Evolutionary conservation across 2,329 filamentous ascomycete genomes (phyloP).

Genomic region (Monilinia aucupariae): DNA sequence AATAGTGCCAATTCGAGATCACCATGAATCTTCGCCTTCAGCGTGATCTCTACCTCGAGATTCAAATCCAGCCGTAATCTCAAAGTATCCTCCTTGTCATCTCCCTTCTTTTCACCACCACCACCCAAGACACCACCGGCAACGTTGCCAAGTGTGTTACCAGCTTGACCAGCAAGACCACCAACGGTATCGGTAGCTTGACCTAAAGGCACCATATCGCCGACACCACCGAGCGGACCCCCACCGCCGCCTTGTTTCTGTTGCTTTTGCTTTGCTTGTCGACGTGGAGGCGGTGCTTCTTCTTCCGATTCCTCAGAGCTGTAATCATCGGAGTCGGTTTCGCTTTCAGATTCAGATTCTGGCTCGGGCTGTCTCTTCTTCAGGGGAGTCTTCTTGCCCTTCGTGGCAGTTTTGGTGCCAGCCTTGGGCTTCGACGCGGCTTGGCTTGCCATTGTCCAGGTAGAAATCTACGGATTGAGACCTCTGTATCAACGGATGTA

Average conservation of each 20-base stretch:
- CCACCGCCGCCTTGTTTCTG: slow-evolving; percentile 7
- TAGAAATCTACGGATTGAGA: neutral
- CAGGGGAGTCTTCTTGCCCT: slow-evolving; percentile 12
- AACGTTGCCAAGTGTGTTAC: slow-evolving; percentile 12
- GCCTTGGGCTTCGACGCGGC: slow-evolving; percentile 12
- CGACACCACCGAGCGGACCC: slow-evolving; percentile 10
- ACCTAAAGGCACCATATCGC: slow-evolving; percentile 15
- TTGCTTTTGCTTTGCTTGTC: slow-evolving; percentile 12
- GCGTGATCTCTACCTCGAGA: slow-evolving; percentile 71
- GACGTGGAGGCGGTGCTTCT: slow-evolving; percentile 13
- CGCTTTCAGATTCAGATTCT: slow-evolving; percentile 3
- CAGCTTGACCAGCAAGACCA: slow-evolving; percentile 7
- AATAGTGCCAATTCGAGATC: slow-evolving; percentile 61
- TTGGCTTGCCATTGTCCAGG: slow-evolving; percentile 11
- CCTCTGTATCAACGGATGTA: neutral
- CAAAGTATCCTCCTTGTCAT: slow-evolving; percentile 48
- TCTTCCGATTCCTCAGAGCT: slow-evolving; percentile 11
- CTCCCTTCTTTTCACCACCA: slow-evolving; percentile 20
- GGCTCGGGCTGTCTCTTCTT: slow-evolving; percentile 9
- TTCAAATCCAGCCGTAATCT: slow-evolving; percentile 67
- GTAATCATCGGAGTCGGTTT: slow-evolving; percentile 14
- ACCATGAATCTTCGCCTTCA: slow-evolving; percentile 75
- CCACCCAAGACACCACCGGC: slow-evolving; percentile 5
- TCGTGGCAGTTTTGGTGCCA: slow-evolving; percentile 8
- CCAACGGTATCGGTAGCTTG: slow-evolving; percentile 12